Evolutionary conservation across 805 yeast species (phyloP), one percentile per base, ranked within the genome.

Genomic region (Candida montana): DNA sequence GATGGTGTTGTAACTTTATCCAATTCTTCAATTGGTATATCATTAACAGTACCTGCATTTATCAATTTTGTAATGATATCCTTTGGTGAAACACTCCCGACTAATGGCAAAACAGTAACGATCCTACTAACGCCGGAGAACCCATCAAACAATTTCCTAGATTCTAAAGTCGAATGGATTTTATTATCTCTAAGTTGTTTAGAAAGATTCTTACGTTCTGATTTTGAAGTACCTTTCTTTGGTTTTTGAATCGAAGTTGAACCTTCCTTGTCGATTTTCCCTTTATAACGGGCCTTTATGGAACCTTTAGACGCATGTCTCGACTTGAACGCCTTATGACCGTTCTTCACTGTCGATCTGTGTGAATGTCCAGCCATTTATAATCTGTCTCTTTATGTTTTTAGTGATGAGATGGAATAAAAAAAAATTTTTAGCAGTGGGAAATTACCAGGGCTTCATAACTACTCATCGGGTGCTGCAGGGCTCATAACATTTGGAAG

Each of bases 221-320:
- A 55, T 55, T 71, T 75, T n/a, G 74, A 60, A 4, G 56, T 47
- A 12, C 55, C 57, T 45, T 61, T 63, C 39, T 53, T 42, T 17
- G 53, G 52, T 37, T 64, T 65, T 31, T 57, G 55, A 20, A 50
- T 33, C 15, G 21, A 68, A 55, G 33, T 35, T 15, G 69, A 59
- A 7, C 24, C 24, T 26, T 75, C 65, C 54, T 82, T 84, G 57
- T 90, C 98, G 28, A 91, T 86, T 61, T 88, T 90, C 46, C 98
- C 98, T 57, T 84, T 90, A 54, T 69, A 69, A 45, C 77, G 70
- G 49, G 87, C 85, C 59, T 89, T 95, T 55, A 91, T 63, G 28
- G 89, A 77, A 46, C 96, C 84, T 59, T 93, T 93, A 12, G 95
- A 77, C 17, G 96, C 77, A 69, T 93, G 99, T 59, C 81, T 84